Conservation (phyloP, 257 asterid species). For the Solanum peruvianum region DNA sequence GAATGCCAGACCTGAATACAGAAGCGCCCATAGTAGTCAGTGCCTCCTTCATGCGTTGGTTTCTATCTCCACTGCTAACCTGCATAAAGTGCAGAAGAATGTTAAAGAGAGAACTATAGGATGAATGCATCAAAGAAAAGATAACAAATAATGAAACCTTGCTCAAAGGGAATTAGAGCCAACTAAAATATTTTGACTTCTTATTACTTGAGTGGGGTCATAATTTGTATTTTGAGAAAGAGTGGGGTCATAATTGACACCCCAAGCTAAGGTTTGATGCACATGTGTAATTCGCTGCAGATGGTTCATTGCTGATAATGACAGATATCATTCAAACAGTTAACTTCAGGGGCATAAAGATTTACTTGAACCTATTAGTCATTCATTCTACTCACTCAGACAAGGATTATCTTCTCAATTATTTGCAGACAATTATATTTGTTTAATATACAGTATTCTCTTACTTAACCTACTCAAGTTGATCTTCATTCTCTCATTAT, state of each 20-base stretch:
- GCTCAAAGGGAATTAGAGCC: neutral
- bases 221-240: no score
- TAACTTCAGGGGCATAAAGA: neutral
- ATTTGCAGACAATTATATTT: neutral
- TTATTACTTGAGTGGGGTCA: no score
- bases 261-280: no score
- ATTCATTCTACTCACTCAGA: neutral
- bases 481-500: neutral
- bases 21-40: slow-evolving; percentile 98
- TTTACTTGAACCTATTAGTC: neutral
- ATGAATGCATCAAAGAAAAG: neutral
- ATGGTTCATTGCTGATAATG: no score
- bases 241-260: no score
- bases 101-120: neutral
- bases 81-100: slow-evolving; percentile 7
- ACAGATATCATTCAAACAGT: neutral
- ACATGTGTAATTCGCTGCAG: no score
- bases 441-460: neutral
- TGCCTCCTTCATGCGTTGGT: slow-evolving; percentile 90
- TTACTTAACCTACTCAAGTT: neutral
- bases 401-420: neutral
- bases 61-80: slow-evolving; percentile 87
- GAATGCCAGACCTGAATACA: slow-evolving; percentile 67
- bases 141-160: neutral
- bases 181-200: neutral